These are phyloP conservation scores for Claviceps digitariae DNA, from an alignment of 2,329 filamentous ascomycete species.

Conservation along the genomic window DNA sequence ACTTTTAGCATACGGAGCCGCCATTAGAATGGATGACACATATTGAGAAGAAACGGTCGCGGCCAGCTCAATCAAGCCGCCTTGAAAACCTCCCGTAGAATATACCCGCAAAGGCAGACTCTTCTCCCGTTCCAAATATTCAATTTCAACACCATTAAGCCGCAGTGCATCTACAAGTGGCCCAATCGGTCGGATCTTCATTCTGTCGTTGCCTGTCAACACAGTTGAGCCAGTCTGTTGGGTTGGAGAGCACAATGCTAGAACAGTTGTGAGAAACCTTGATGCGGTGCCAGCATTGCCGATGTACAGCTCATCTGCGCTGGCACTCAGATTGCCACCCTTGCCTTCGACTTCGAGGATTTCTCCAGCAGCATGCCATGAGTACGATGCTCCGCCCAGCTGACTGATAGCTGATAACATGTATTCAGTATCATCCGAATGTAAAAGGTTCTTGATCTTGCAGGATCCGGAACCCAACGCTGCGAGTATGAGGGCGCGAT, in stretches of 20 bases:
- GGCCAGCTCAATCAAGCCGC: slow-evolving; percentile 79
- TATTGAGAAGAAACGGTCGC: slow-evolving; percentile 98
- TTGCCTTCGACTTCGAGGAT: slow-evolving; percentile 80
- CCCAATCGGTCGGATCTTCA: slow-evolving; percentile 92
- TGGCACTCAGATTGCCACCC: slow-evolving; percentile 72
- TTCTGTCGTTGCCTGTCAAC: slow-evolving; percentile 84
- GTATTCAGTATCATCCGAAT: slow-evolving; percentile 93
- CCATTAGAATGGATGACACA: slow-evolving; percentile 93
- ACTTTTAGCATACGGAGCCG: slow-evolving; percentile 88
- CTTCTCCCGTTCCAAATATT: slow-evolving; percentile 71
- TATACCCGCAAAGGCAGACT: slow-evolving; percentile 75
- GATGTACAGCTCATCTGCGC: slow-evolving; percentile 67
- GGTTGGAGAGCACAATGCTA: slow-evolving; percentile 62
- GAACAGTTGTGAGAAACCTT: slow-evolving; percentile 84
- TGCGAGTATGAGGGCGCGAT: slow-evolving; percentile 84
- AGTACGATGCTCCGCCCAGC: slow-evolving; percentile 75
- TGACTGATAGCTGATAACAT: slow-evolving; percentile 88
- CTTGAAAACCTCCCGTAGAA: slow-evolving; percentile 70
- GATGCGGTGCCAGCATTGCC: slow-evolving; percentile 96
- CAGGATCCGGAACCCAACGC: slow-evolving; percentile 79
- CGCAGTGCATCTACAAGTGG: slow-evolving; percentile 82
- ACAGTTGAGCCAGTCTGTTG: slow-evolving; percentile 51
- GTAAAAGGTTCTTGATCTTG: slow-evolving; percentile 79
- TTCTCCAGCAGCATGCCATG: slow-evolving; percentile 91
- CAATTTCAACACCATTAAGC: slow-evolving; percentile 73